Percentiles rank a stretch among this genome's conserved stretches.
Evolutionary conservation across 441 rosid genomes (phyloP).

Genomic region (Theobroma grandiflorum): DNA sequence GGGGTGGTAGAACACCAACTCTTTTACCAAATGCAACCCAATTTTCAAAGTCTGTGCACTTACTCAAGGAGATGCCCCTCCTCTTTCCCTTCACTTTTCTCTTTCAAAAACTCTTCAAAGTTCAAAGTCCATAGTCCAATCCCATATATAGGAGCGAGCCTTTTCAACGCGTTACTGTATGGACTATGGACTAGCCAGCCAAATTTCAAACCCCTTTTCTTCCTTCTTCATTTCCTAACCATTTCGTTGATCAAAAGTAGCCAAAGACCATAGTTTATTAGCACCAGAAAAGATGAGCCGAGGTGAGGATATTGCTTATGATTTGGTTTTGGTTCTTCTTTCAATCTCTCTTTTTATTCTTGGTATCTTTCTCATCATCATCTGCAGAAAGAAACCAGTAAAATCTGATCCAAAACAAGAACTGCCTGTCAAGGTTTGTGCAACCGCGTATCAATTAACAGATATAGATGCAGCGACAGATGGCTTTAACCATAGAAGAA

Average conservation of each 20-base stretch:
- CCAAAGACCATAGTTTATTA: not conserved
- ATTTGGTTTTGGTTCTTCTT: conserved; percentile 53
- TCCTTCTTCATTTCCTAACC: conserved; percentile 16
- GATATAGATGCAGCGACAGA: conserved; percentile 81
- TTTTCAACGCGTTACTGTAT: not conserved
- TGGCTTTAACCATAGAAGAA: conserved; percentile 60
- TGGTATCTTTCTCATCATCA: conserved; percentile 45
- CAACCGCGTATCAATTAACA: conserved; percentile 54
- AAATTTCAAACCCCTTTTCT: not conserved
- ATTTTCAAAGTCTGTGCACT: conserved; percentile 36
- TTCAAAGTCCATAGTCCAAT: conserved; percentile 9
- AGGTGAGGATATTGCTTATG: conserved; percentile 49
- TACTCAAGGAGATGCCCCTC: not conserved
- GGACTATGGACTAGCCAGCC: not conserved
- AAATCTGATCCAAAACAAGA: conserved; percentile 47
- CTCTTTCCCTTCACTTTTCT: not conserved
- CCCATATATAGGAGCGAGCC: not conserved
- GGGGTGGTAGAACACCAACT: conserved; percentile 29
- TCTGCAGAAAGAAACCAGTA: conserved; percentile 60
- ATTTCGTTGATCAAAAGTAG: not conserved
- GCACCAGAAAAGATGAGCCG: conserved; percentile 43
- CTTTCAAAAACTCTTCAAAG: conserved; percentile 4
- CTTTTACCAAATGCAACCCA: conserved; percentile 38
- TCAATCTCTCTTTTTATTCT: conserved; percentile 53
- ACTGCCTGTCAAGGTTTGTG: conserved; percentile 40